Conservation (phyloP, 202 grass and related monocot species). For the Digitaria exilis region DNA sequence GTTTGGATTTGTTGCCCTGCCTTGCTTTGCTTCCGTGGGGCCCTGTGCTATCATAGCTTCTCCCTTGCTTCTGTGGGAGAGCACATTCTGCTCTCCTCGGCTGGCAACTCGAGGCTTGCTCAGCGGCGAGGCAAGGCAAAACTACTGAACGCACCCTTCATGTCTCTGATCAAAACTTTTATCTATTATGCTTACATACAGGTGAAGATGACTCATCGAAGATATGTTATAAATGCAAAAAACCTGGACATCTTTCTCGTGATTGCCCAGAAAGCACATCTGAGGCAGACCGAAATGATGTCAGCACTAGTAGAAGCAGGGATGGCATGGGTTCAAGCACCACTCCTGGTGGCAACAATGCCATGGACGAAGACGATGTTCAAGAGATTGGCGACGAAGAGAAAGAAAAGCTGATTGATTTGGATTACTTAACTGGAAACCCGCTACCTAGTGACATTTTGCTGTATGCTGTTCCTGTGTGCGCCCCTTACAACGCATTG, state of each 20-base stretch:
- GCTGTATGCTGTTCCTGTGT: slow-evolving; percentile 91
- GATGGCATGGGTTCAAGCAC: slow-evolving; percentile 36
- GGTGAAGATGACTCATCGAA: slow-evolving; percentile 70
- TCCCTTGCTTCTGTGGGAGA: no score
- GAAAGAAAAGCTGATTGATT: slow-evolving; percentile 86
- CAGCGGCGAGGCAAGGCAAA: no score
- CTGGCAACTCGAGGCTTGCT: no score
- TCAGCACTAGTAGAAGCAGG: slow-evolving; percentile 36
- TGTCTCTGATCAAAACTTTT: background rate
- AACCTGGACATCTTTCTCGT: slow-evolving; percentile 80
- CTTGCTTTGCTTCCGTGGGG: no score
- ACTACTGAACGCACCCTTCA: no score
- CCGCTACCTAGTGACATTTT: slow-evolving; percentile 83
- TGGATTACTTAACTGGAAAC: slow-evolving; percentile 91
- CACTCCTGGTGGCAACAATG: slow-evolving; percentile 41
- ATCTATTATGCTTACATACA: slow-evolving; percentile 43
- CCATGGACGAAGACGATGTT: slow-evolving; percentile 57
- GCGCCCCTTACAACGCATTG: slow-evolving; percentile 86
- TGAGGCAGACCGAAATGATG: slow-evolving; percentile 35
- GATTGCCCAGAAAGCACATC: slow-evolving; percentile 77
- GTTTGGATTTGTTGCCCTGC: no score
- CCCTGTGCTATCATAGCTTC: no score
- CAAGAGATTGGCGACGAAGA: slow-evolving; percentile 82
- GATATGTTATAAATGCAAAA: slow-evolving; percentile 98
- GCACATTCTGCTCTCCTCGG: no score